Conservation (phyloP, 805 yeast species). For the Spencermartinsiella europaea region DNA sequence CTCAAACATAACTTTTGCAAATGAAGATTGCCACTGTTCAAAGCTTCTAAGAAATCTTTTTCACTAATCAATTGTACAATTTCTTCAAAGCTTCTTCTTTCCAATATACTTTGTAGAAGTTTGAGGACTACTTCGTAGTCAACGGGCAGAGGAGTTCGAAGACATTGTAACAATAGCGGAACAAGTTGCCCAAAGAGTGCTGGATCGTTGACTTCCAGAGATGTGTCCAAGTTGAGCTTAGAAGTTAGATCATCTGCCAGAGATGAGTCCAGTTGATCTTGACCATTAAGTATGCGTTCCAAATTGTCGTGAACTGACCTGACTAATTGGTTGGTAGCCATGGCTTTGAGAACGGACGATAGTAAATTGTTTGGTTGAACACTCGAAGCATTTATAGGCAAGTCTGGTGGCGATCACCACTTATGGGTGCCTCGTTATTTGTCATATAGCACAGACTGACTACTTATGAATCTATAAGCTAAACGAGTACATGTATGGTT, state of each 20-base stretch:
- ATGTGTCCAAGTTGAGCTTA: background rate
- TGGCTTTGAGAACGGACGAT: too few species aligned
- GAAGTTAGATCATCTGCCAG: background rate
- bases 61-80: conserved; percentile 24
- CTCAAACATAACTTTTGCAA: conserved; percentile 26
- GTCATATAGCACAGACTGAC: too few species aligned
- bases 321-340: background rate
- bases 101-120: conserved; percentile 27
- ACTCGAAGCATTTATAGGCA: too few species aligned
- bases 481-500: too few species aligned
- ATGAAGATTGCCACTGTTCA: conserved; percentile 26
- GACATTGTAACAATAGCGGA: background rate
- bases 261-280: background rate
- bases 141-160: conserved; percentile 4
- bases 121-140: conserved; percentile 15
- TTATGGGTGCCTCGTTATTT: too few species aligned
- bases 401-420: too few species aligned
- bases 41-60: conserved; percentile 29
- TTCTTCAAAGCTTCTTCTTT: conserved; percentile 28
- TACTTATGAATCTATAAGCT: too few species aligned
- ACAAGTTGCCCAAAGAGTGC: background rate
- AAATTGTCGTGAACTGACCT: background rate
- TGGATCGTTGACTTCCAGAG: background rate
- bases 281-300: background rate
- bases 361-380: too few species aligned